Conservation (phyloP, 2,329 filamentous ascomycete species). For the Trichophyton rubrum region DNA sequence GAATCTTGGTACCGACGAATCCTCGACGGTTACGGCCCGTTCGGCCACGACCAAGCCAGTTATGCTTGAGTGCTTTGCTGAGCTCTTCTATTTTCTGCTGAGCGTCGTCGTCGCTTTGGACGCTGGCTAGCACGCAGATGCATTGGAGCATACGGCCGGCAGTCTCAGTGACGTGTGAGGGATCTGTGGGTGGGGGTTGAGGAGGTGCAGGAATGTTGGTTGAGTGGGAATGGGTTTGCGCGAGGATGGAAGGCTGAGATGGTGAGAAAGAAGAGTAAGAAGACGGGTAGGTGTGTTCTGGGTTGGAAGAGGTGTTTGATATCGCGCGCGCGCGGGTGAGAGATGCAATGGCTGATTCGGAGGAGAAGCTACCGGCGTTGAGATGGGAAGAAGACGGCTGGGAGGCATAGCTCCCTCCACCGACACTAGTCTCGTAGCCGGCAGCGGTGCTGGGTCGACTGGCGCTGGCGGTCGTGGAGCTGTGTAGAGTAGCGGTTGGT, state of each 20-base stretch:
- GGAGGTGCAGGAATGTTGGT: conserved; percentile 1
- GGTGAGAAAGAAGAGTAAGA: conserved; percentile 32
- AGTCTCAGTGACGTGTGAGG: conserved; percentile 70
- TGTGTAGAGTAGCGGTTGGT: conserved; percentile 30
- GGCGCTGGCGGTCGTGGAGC: conserved; percentile 20
- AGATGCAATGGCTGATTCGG: conserved; percentile 40
- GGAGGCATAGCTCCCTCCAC: conserved; percentile 61
- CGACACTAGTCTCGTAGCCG: conserved; percentile 53
- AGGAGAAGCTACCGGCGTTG: conserved; percentile 47
- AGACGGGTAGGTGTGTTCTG: conserved; percentile 33
- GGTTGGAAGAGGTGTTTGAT: conserved; percentile 54
- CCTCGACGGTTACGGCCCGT: conserved; percentile 82
- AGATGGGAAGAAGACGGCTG: conserved; percentile 56
- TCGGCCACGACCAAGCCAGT: conserved; percentile 84
- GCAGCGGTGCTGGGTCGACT: conserved; percentile 59
- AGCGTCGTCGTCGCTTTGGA: conserved; percentile 58
- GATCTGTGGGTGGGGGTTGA: conserved; percentile 20
- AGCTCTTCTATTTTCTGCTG: conserved; percentile 72
- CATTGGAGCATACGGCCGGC: conserved; percentile 94
- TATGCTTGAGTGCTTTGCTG: conserved; percentile 80
- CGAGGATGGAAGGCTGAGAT: conserved; percentile 20
- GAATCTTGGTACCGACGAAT: conserved; percentile 60
- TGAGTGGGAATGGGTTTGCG: background rate
- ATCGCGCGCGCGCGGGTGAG: conserved; percentile 53
- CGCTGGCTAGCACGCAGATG: conserved; percentile 73